Evolutionary conservation across 768 basidiomycete genomes (phyloP).

Genomic region (Podaxis rugospora): DNA sequence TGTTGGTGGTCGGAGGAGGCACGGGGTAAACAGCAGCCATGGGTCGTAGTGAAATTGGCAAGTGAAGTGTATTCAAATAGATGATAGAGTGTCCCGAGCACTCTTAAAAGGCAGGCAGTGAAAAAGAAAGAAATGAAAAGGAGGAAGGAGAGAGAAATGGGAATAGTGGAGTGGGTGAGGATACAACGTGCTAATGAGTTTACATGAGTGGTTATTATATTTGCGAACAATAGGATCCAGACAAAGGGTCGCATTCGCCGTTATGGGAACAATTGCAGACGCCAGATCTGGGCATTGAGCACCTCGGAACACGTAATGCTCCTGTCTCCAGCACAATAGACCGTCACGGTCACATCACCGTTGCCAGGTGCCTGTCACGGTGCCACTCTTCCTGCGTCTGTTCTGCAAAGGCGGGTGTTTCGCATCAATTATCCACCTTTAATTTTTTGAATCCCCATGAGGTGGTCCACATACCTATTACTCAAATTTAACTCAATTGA

Average conservation of each 20-base stretch:
- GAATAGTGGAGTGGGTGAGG: not conserved
- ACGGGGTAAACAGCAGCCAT: constrained; percentile 9
- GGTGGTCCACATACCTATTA: too few species aligned
- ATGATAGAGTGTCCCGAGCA: constrained; percentile 2
- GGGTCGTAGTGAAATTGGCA: not conserved
- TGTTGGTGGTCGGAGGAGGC: constrained; percentile 47
- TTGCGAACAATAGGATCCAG: not conserved
- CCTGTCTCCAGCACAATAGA: not conserved
- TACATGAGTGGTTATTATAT: not conserved
- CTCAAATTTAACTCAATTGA: too few species aligned
- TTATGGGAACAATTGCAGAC: not conserved
- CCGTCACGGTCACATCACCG: constrained; percentile 1
- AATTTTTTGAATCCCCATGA: too few species aligned
- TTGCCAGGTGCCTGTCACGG: not conserved
- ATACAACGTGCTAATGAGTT: not conserved
- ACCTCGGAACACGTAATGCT: not conserved
- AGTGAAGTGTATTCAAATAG: not conserved
- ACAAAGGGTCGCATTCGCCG: not conserved
- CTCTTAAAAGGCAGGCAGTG: not conserved
- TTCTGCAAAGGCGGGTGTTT: too few species aligned
- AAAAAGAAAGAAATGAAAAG: not conserved
- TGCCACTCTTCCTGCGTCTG: too few species aligned
- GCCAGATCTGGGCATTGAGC: not conserved
- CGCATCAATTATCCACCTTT: too few species aligned
- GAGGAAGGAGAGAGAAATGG: not conserved